phyloP scores from a whole-genome alignment of 257 asterid species.

The Fraxinus pennsylvanica region DNA sequence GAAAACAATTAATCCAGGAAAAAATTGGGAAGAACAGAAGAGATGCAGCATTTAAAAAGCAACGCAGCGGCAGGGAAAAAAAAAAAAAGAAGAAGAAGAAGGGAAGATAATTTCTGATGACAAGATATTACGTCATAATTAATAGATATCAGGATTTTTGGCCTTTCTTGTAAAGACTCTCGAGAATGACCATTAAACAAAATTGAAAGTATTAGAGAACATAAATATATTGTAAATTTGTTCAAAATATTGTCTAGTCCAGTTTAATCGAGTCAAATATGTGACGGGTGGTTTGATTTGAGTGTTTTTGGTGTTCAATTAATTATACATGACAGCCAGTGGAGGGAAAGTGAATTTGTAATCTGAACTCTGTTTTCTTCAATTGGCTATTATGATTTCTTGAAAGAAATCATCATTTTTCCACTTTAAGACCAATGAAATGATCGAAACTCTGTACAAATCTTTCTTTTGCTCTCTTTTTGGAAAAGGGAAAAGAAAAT shows the following conservation, averaged over 20 bases:
- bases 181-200: too few relatives aligned
- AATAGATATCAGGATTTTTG: too few relatives aligned
- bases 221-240: too few relatives aligned
- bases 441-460: neutral
- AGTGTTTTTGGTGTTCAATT: too few relatives aligned
- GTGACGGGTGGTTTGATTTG: neutral
- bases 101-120: neutral
- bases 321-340: too few relatives aligned
- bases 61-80: neutral
- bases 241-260: too few relatives aligned
- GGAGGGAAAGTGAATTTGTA: slow-evolving; percentile 19
- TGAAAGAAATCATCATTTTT: slow-evolving; percentile 32
- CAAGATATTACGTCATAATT: slow-evolving; percentile 28
- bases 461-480: neutral
- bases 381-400: slow-evolving; percentile 23
- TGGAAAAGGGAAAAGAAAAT: neutral
- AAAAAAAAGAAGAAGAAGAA: neutral
- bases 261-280: neutral
- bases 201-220: too few relatives aligned
- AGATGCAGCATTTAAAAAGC: slow-evolving; percentile 44
- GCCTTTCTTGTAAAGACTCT: too few relatives aligned
- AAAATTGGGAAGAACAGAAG: slow-evolving; percentile 47
- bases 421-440: slow-evolving; percentile 14
- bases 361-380: neutral
- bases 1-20: slow-evolving; percentile 18